Evolutionary conservation across 257 asterid species (phyloP).

Genomic region (Solanum appendiculatum): DNA sequence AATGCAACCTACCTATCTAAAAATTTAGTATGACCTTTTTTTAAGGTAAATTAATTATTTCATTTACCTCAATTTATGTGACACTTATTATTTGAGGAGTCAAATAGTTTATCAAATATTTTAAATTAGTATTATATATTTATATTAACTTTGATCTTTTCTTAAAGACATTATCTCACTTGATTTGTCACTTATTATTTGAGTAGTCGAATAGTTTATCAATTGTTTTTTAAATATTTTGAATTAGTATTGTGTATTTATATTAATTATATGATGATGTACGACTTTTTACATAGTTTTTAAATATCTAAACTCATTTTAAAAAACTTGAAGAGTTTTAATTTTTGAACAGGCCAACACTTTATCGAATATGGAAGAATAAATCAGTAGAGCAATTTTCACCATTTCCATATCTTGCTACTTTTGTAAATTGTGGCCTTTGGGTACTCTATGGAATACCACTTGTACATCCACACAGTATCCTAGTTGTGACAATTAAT

Average conservation of each 20-base stretch:
- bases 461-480: slow-evolving; percentile 62
- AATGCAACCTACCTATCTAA: neutral
- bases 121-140: too few relatives aligned
- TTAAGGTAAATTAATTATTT: neutral
- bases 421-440: slow-evolving; percentile 62
- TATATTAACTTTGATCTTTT: too few relatives aligned
- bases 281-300: neutral
- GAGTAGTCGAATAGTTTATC: too few relatives aligned
- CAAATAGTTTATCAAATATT: too few relatives aligned
- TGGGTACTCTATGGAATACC: slow-evolving; percentile 86
- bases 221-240: too few relatives aligned
- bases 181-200: too few relatives aligned
- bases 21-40: too few relatives aligned
- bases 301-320: neutral
- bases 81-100: neutral
- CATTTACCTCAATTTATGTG: neutral
- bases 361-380: slow-evolving; percentile 49
- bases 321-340: neutral
- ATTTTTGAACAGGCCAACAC: slow-evolving; percentile 45
- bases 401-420: slow-evolving; percentile 58
- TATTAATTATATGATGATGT: neutral
- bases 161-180: too few relatives aligned
- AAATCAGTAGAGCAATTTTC: slow-evolving; percentile 69
- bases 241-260: neutral
- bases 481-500: slow-evolving; percentile 57